These are phyloP conservation scores for Shiraia bambusicola DNA, from an alignment of 2,329 filamentous ascomycete species.

Conservation along the genomic window DNA sequence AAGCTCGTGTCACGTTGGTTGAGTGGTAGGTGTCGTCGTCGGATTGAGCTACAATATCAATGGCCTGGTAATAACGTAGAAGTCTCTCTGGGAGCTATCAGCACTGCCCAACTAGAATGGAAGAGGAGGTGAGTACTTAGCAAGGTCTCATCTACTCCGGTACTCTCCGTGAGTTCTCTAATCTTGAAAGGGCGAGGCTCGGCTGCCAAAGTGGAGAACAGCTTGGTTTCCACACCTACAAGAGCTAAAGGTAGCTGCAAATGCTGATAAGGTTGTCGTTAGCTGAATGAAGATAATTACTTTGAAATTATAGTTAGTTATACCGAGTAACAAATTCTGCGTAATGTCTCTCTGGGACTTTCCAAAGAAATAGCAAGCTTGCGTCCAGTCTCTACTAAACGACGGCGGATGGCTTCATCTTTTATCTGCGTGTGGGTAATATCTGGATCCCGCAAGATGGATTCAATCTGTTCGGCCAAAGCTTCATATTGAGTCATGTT, in stretches of 20 bases:
- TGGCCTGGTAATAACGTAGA: constrained; percentile 3
- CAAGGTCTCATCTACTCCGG: background rate
- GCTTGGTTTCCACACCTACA: constrained; percentile 1
- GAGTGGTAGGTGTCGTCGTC: constrained; percentile 4
- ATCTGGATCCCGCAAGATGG: constrained; percentile 1
- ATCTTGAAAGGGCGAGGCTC: background rate
- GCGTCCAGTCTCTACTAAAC: constrained; percentile 9
- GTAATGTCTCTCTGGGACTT: too few species aligned
- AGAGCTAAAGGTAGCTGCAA: constrained; percentile 3
- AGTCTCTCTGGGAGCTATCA: constrained; percentile 7
- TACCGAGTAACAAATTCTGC: too few species aligned
- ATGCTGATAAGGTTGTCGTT: too few species aligned
- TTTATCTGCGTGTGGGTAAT: background rate
- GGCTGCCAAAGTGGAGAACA: constrained; percentile 1
- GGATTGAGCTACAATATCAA: constrained; percentile 1
- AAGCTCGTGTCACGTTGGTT: constrained; percentile 4
- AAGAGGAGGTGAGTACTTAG: too few species aligned
- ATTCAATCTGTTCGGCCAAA: constrained; percentile 6
- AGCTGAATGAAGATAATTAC: too few species aligned
- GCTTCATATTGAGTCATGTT: constrained; percentile 5
- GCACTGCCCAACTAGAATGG: too few species aligned
- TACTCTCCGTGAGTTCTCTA: background rate
- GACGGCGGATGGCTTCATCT: constrained; percentile 4
- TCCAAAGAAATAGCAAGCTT: too few species aligned
- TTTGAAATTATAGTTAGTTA: too few species aligned